Evolutionary conservation across 1,284 basidiomycete genomes (phyloP).

Genomic region (Anthracocystis setariae): DNA sequence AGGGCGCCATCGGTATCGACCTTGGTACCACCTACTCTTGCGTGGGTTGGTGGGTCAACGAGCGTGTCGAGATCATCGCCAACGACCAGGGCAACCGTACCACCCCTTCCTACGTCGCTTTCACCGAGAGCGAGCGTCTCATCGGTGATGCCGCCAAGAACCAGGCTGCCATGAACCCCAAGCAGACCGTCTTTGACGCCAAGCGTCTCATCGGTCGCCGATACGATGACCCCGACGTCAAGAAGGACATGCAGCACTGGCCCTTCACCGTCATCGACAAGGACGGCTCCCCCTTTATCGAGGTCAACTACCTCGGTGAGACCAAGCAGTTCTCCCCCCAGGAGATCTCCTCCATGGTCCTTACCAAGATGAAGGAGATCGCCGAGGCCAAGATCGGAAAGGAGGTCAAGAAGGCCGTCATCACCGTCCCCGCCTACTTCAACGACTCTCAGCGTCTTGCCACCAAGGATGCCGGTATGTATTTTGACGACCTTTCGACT

Average conservation of each 20-base stretch:
- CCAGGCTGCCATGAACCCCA: constrained; percentile 91
- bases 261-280: constrained; percentile 74
- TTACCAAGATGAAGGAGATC: constrained; percentile 95
- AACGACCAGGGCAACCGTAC: constrained; percentile 88
- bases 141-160: constrained; percentile 82
- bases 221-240: constrained; percentile 78
- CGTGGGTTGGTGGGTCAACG: constrained; percentile 69
- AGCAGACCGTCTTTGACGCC: constrained; percentile 73
- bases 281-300: constrained; percentile 73
- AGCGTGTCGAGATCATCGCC: constrained; percentile 68
- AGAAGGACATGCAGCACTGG: constrained; percentile 80
- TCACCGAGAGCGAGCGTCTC: constrained; percentile 95
- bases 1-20: constrained; percentile 93
- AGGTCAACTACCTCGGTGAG: constrained; percentile 74
- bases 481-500: constrained; percentile 2
- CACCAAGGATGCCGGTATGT: constrained; percentile 71
- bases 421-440: constrained; percentile 79
- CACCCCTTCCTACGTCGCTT: constrained; percentile 98
- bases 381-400: constrained; percentile 76
- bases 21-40: constrained; percentile 86
- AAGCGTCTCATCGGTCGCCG: constrained; percentile 93
- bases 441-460: constrained; percentile 77
- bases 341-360: constrained; percentile 96
- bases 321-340: constrained; percentile 74
- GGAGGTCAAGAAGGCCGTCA: constrained; percentile 75